phyloP scores from a whole-genome alignment of 2,329 filamentous ascomycete genomes.

The Alternaria dauci region DNA sequence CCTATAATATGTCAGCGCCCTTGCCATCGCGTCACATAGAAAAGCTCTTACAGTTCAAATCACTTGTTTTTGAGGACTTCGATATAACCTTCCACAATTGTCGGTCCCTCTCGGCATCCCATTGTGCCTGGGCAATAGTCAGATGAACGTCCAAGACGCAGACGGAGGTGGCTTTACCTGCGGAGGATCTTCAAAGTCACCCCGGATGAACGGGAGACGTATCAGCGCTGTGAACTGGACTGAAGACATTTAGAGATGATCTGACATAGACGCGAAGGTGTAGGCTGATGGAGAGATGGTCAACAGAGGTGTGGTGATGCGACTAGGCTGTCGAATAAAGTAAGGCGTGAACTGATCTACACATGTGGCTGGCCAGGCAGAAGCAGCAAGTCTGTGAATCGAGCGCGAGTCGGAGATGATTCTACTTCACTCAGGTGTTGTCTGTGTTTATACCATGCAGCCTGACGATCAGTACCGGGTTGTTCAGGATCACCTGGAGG shows the following conservation, averaged over 20 bases:
- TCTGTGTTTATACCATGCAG: background rate
- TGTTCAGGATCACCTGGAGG: too few species aligned
- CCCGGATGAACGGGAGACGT: conserved; percentile 85
- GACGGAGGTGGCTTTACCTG: conserved; percentile 64
- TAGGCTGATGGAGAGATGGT: conserved; percentile 10
- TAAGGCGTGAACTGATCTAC: conserved; percentile 25
- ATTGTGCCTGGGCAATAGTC: conserved; percentile 72
- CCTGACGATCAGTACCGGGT: background rate
- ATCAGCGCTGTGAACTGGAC: conserved; percentile 77
- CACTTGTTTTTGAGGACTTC: conserved; percentile 76
- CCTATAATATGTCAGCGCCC: conserved; percentile 58
- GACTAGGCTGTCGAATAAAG: conserved; percentile 16
- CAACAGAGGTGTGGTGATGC: conserved; percentile 17
- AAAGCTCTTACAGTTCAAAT: conserved; percentile 77
- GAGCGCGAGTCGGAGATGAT: background rate
- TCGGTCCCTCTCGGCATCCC: conserved; percentile 87
- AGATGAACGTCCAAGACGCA: conserved; percentile 13
- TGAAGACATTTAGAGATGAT: conserved; percentile 36
- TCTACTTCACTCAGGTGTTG: background rate
- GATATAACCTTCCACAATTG: conserved; percentile 91
- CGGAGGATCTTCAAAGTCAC: conserved; percentile 88
- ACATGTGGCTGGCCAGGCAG: background rate
- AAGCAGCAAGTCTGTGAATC: background rate
- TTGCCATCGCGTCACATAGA: background rate
- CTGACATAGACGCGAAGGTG: background rate